phyloP scores from a whole-genome alignment of 371 early-diverging fungal species.

The Mortierella sp. region DNA sequence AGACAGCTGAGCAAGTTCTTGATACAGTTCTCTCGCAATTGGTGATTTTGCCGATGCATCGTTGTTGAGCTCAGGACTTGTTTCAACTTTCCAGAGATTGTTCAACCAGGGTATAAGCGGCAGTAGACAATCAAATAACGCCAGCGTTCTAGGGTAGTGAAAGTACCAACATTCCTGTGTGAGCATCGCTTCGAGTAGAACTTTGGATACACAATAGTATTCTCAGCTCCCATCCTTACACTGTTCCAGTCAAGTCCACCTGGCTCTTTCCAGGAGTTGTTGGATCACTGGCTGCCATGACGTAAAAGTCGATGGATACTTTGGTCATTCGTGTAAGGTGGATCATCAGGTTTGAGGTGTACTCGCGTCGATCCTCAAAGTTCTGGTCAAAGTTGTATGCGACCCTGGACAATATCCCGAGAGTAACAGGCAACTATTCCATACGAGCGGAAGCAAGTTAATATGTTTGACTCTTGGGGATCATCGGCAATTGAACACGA shows the following conservation, averaged over 20 bases:
- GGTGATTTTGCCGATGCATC: conserved; percentile 9
- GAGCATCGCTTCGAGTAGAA: no score
- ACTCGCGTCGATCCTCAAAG: conserved; percentile 40
- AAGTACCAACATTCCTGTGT: no score
- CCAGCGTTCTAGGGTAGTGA: conserved; percentile 54
- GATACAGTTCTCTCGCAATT: conserved; percentile 45
- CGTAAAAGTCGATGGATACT: conserved; percentile 31
- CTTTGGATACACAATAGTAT: not conserved
- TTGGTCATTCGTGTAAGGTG: conserved; percentile 37
- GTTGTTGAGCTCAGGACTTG: not conserved
- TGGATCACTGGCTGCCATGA: conserved; percentile 17
- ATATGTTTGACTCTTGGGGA: no score
- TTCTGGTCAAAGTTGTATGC: conserved; percentile 39
- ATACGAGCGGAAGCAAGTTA: no score
- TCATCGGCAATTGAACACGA: no score
- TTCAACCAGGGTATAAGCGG: conserved; percentile 43
- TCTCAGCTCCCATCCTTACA: conserved; percentile 24
- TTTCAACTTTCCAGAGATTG: conserved; percentile 39
- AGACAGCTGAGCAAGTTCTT: conserved; percentile 29
- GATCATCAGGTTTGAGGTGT: conserved; percentile 34
- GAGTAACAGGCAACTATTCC: conserved; percentile 46
- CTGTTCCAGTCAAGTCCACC: conserved; percentile 34
- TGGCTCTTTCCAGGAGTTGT: conserved; percentile 33
- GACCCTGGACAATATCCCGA: conserved; percentile 38
- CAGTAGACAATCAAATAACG: conserved; percentile 33